Evolutionary conservation across 2,329 filamentous ascomycete genomes (phyloP), one percentile per base, ranked within the genome.

Genomic region (Lachnellula hyalina): DNA sequence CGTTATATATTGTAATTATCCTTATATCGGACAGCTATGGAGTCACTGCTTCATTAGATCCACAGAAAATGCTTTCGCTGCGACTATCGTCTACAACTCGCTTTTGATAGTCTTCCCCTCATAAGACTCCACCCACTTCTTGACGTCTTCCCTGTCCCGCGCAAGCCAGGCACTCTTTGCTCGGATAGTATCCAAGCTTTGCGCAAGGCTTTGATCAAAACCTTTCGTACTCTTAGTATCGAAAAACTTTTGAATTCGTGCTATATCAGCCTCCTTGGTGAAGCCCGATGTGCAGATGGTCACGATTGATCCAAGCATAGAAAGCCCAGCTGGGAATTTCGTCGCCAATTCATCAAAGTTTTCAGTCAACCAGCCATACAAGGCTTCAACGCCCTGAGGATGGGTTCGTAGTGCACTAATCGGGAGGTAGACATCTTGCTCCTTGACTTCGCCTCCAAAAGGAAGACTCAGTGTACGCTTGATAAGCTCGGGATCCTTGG

Each of bases 361-460:
- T 62, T 85, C 79, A 69, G 85, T 88, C 77, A 96, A 79, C 89
- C 90, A 97, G 17, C 71, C 73, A 80, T 88, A 96, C 54, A 96
- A 80, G 7, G 88, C 88, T 54, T 88, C 77, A 53, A 96, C 87
- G 63, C 93, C 93, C 44, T 85, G 83, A 7, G 84, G 75, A 68
- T 95, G 90, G 51, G 82, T 82, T 55, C 92, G 84, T 28, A 97
- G 81, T 7, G 89, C 89, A 35, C 84, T 82, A 40, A 94, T 82
- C 1, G 93, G 92, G 69, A 96, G 84, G 75, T 96, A 96, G 61
- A 96, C 85, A 71, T 97, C 93, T 72, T 96, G 93, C 61, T 89
- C 90, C 77, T 95, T 96, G 73, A 96, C 87, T 63, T 96, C 87
- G 58, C 86, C 83, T 70, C 84, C 84, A 54, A 92, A 79, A 34